Evolutionary conservation across 2,329 filamentous ascomycete species (phyloP).

Genomic region (Penicillium thymicola): DNA sequence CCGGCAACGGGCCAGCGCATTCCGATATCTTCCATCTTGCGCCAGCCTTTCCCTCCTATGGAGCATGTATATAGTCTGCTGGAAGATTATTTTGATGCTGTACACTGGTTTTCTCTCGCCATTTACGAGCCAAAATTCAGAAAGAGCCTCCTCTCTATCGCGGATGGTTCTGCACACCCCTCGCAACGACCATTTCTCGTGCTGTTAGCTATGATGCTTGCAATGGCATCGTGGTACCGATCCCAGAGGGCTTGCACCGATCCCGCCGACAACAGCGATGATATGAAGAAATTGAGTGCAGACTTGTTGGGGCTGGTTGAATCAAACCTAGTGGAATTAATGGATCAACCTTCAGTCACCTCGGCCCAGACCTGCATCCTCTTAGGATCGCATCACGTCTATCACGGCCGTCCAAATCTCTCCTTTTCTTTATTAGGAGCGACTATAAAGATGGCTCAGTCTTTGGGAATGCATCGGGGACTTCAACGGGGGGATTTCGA

Average conservation of each 20-base stretch:
- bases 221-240: constrained; percentile 41
- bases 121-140: constrained; percentile 44
- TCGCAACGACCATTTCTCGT: constrained; percentile 39
- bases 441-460: constrained; percentile 38
- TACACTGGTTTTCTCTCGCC: constrained; percentile 48
- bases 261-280: constrained; percentile 5
- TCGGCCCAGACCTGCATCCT: constrained; percentile 41
- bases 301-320: constrained; percentile 28
- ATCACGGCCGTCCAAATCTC: constrained; percentile 43
- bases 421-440: constrained; percentile 41
- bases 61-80: constrained; percentile 32
- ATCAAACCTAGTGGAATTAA: constrained; percentile 38
- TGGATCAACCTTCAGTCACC: constrained; percentile 40
- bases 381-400: constrained; percentile 42
- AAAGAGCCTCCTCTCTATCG: constrained; percentile 29
- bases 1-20: constrained; percentile 18
- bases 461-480: constrained; percentile 34
- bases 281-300: constrained; percentile 17
- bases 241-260: constrained; percentile 21
- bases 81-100: constrained; percentile 42
- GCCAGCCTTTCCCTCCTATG: constrained; percentile 28
- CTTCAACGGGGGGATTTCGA: constrained; percentile 19
- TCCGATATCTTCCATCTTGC: constrained; percentile 28
- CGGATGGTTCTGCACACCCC: constrained; percentile 33
- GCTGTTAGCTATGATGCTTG: constrained; percentile 38